Conservation (phyloP, 2,329 filamentous ascomycete genomes). For the Aspergillus cejpii region DNA sequence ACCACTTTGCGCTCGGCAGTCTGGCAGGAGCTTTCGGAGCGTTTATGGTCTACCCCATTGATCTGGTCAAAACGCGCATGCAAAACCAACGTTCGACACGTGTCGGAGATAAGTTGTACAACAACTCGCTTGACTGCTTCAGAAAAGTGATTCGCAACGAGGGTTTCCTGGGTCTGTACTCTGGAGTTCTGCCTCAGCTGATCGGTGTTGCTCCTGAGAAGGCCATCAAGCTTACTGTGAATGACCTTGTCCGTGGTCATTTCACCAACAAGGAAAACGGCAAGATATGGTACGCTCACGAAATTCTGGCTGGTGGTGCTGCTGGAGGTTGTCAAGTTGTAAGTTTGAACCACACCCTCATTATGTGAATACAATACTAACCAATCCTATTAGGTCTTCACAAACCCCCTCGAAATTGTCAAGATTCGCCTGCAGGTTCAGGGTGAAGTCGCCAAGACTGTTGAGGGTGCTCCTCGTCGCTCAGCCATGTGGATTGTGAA, state of each 20-base stretch:
- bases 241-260: slow-evolving; percentile 75
- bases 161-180: slow-evolving; percentile 83
- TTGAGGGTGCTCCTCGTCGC: slow-evolving; percentile 73
- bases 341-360: slow-evolving; percentile 45
- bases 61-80: slow-evolving; percentile 96
- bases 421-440: slow-evolving; percentile 98
- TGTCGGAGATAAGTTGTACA: slow-evolving; percentile 84
- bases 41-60: slow-evolving; percentile 99
- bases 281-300: slow-evolving; percentile 62
- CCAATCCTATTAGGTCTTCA: slow-evolving; percentile 70
- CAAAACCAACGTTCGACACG: slow-evolving; percentile 86
- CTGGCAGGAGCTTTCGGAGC: slow-evolving; percentile 93
- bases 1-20: slow-evolving; percentile 86
- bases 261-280: slow-evolving; percentile 69
- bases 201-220: slow-evolving; percentile 98
- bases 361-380: no score
- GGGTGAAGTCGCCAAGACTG: slow-evolving; percentile 84
- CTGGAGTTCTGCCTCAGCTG: slow-evolving; percentile 87
- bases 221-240: slow-evolving; percentile 98
- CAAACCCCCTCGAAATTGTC: slow-evolving; percentile 96
- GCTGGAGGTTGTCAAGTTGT: slow-evolving; percentile 96
- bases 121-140: slow-evolving; percentile 94
- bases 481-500: slow-evolving; percentile 97
- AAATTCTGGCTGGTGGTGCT: slow-evolving; percentile 79
- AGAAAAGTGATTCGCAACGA: slow-evolving; percentile 90